These are phyloP conservation scores for Trametes maxima DNA, from an alignment of 768 basidiomycete genomes.

Conservation along the genomic window DNA sequence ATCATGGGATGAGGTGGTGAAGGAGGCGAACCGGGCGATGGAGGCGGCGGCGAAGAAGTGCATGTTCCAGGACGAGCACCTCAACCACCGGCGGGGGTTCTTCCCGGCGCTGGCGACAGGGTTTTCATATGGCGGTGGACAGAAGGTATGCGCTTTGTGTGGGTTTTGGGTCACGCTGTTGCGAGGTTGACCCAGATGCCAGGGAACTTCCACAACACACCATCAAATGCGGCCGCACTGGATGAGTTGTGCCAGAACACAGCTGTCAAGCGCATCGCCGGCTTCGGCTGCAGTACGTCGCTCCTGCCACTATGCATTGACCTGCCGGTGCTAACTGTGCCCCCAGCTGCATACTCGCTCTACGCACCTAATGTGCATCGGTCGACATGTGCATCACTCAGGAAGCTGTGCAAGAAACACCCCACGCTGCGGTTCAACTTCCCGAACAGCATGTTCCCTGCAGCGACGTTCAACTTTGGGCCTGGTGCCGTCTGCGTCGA, in stretches of 20 bases:
- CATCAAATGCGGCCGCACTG: not conserved
- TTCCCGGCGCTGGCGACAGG: not conserved
- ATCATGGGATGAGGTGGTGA: not conserved
- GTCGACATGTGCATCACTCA: not conserved
- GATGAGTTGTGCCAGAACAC: not conserved
- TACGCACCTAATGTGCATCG: not conserved
- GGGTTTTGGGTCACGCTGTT: not conserved
- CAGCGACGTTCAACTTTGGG: conserved; percentile 24
- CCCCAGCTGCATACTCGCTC: not conserved
- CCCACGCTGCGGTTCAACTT: conserved; percentile 15
- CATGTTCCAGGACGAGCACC: not conserved
- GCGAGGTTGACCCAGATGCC: not conserved
- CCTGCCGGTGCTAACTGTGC: not conserved
- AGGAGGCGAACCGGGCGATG: not conserved
- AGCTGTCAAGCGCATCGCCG: not conserved
- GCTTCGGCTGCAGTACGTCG: not conserved
- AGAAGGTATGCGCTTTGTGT: not conserved
- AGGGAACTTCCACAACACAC: not conserved
- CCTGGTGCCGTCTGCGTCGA: conserved; percentile 1
- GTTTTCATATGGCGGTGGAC: not conserved
- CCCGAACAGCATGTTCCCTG: conserved; percentile 18
- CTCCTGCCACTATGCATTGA: not conserved
- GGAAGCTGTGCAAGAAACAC: not conserved
- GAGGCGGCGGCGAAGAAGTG: not conserved
- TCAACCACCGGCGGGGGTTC: not conserved